Evolutionary conservation across 768 basidiomycete genomes (phyloP).

Genomic region (Dentipellis fragilis): DNA sequence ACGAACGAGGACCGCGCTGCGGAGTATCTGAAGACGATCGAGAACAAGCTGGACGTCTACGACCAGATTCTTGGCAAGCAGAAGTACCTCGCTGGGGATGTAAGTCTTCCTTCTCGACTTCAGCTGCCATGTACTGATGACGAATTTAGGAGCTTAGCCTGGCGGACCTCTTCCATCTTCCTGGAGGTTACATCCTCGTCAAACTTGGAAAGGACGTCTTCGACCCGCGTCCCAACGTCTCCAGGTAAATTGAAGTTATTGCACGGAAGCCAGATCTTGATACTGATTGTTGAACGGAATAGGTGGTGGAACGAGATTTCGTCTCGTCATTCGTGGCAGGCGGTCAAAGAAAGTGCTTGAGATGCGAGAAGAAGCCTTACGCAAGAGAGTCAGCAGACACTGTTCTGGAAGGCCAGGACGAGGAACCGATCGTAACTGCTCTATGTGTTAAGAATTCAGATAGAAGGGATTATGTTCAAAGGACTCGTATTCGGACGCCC

Average conservation of each 20-base stretch:
- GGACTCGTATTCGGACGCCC: too few species aligned
- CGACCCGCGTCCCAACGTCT: conserved; percentile 30
- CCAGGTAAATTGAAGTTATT: conserved; percentile 23
- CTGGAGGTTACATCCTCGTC: conserved; percentile 26
- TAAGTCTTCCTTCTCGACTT: conserved; percentile 7
- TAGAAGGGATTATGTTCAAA: too few species aligned
- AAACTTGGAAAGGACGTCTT: conserved; percentile 21
- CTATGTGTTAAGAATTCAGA: too few species aligned
- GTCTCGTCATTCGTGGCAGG: conserved; percentile 36
- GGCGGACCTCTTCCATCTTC: conserved; percentile 50
- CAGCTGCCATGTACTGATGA: neutral
- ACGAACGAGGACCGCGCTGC: conserved; percentile 18
- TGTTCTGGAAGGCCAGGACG: too few species aligned
- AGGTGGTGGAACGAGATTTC: conserved; percentile 47
- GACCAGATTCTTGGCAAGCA: conserved; percentile 47
- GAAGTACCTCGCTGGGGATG: conserved; percentile 37
- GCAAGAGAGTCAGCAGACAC: too few species aligned
- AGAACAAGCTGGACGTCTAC: conserved; percentile 41
- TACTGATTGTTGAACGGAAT: neutral
- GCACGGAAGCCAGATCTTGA: neutral
- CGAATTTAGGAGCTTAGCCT: conserved; percentile 32
- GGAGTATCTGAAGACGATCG: conserved; percentile 20
- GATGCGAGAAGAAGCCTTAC: too few species aligned
- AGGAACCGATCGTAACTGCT: too few species aligned
- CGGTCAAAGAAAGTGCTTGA: conserved; percentile 24